Conservation (phyloP, 1,284 basidiomycete species). For the Xerocomus alliaceus region DNA sequence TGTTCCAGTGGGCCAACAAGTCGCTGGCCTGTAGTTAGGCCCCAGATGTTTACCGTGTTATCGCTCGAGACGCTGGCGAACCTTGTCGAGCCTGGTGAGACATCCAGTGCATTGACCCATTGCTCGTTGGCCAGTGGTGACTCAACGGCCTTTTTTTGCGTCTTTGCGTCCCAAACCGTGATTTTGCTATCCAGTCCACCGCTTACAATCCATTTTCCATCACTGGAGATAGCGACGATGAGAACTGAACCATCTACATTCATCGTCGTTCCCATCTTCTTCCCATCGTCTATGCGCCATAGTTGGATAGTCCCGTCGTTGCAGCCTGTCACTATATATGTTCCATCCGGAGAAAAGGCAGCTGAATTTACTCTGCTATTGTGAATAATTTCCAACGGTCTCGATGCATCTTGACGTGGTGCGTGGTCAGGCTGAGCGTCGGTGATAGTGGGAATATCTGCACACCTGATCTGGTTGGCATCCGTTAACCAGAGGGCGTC, state of each 20-base stretch:
- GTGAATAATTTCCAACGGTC: constrained; percentile 17
- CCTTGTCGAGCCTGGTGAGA: constrained; percentile 24
- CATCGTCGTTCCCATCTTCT: constrained; percentile 18
- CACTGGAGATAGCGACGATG: constrained; percentile 21
- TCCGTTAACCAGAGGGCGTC: background rate
- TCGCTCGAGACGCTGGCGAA: constrained; percentile 23
- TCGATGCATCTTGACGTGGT: constrained; percentile 4
- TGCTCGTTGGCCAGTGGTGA: background rate
- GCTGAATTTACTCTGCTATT: constrained; percentile 15
- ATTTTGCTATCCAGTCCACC: constrained; percentile 17
- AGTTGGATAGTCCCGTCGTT: constrained; percentile 23
- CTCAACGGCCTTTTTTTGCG: constrained; percentile 13
- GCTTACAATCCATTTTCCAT: constrained; percentile 27
- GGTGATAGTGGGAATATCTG: background rate
- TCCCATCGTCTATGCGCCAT: constrained; percentile 20
- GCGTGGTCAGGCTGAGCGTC: background rate
- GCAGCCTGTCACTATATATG: constrained; percentile 21
- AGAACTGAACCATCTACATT: constrained; percentile 12
- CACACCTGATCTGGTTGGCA: constrained; percentile 10
- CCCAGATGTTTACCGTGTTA: constrained; percentile 15
- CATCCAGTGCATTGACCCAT: constrained; percentile 22
- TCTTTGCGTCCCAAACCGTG: constrained; percentile 25
- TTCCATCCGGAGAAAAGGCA: constrained; percentile 26
- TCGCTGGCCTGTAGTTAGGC: constrained; percentile 24
- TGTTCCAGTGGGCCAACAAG: constrained; percentile 28